Evolutionary conservation across 2,329 filamentous ascomycete species (phyloP).

Genomic region (Hymenotorrendiella dingleyae): DNA sequence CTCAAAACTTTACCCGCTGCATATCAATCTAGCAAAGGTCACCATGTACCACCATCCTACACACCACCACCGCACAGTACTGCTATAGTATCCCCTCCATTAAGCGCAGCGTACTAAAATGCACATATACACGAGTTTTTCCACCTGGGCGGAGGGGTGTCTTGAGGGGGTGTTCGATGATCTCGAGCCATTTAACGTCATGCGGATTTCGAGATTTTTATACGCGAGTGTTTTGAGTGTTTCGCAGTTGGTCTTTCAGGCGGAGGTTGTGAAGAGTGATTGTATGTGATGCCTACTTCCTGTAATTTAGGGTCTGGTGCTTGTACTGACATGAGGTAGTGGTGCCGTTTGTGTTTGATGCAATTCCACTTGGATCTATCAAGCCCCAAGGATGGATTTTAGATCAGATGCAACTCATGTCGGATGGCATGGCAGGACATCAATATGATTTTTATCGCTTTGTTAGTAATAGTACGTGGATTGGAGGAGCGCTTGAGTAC

Average conservation of each 20-base stretch:
- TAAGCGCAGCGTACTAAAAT: too few relatives aligned
- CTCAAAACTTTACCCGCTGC: background rate
- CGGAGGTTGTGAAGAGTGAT: background rate
- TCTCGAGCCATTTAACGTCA: background rate
- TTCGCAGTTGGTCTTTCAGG: background rate
- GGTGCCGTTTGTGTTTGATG: conserved; percentile 8
- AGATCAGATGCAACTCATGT: conserved; percentile 41
- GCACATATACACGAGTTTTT: background rate
- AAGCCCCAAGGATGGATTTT: conserved; percentile 42
- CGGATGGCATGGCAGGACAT: conserved; percentile 43
- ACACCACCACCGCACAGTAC: background rate
- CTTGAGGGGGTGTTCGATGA: background rate
- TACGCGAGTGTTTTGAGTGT: background rate
- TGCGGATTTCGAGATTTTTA: background rate
- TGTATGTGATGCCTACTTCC: background rate
- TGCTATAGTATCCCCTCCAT: too few relatives aligned
- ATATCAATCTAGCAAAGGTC: background rate
- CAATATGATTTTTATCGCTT: conserved; percentile 50
- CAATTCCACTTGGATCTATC: conserved; percentile 26
- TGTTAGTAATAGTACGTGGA: conserved; percentile 45
- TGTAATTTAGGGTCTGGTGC: background rate
- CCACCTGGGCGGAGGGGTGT: background rate
- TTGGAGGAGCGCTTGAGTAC: conserved; percentile 47
- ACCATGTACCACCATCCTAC: background rate
- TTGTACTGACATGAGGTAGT: conserved; percentile 2